Evolutionary conservation across 495 filamentous ascomycete genomes (phyloP), one percentile per base, ranked within the genome.

Genomic region (Viridothelium virens): DNA sequence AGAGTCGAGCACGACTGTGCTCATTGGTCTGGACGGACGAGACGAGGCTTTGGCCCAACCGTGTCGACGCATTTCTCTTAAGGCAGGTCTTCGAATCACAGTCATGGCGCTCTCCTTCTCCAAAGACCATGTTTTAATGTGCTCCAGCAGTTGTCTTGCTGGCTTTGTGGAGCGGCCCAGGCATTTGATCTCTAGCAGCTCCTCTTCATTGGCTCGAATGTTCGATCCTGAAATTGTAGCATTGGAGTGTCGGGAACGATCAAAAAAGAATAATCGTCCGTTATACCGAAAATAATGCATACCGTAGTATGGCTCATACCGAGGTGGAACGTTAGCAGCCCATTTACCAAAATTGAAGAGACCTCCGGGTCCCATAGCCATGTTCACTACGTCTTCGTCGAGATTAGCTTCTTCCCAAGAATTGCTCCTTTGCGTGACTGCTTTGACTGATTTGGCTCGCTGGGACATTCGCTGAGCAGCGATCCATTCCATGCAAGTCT

Each of bases 1-100:
- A 34, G 83, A 80, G 67, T 96, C 92, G 16, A 97, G 78, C 2
- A 94, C 86, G 0, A 96, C 92, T 0, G 92, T 96, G 2, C 84
- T 82, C 78, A 97, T 85, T 2, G 92, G 88, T 34, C 92, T 79
- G 0, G 88, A 86, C 0, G 89, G 84, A n/a, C 90, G 76, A 44
- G 84, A 82, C 65, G 88, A 87, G 33, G 87, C 87, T 66, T 84
- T 81, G 34, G 78, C 71, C 90, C 90, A 94, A 66, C 73, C 76
- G 67, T 78, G 77, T 1, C 80, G 72, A 1, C 74, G 74, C 2
- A 77, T 72, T 66, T 70, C 75, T 65, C 72, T 77, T 0, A 68
- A 67, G 3, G 73, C 73, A 16, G 82, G 84, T 9, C 82, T 77
- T 63, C 80, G 78, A 63, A 84, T 79, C 5, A 76, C 76, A 3